Evolutionary conservation across 169 alveolate species (phyloP).

Genomic region (Eimeria maxima): DNA sequence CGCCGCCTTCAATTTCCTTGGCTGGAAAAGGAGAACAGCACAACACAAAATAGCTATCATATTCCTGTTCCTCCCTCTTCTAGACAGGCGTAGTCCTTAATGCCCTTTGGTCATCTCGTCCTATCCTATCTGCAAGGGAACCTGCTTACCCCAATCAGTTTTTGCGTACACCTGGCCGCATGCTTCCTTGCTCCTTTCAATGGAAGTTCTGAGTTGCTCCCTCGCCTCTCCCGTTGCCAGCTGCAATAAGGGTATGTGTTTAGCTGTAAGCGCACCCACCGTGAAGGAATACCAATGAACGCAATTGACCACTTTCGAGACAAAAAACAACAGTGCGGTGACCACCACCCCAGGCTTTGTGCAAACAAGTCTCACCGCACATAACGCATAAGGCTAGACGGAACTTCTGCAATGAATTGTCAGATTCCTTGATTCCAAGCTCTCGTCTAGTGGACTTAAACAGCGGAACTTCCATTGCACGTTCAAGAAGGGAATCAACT

Average conservation of each 20-base stretch:
- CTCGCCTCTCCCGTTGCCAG: conserved; percentile 55
- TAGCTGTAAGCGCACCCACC: conserved; percentile 12
- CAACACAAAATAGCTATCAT: neutral
- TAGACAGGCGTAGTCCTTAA: neutral
- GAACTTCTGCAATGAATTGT: conserved; percentile 23
- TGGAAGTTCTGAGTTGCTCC: conserved; percentile 2
- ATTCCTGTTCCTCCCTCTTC: too few relatives aligned
- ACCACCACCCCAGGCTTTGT: neutral
- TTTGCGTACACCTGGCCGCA: conserved; percentile 12
- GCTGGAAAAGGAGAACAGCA: neutral
- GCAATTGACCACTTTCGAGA: neutral
- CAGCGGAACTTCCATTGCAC: conserved; percentile 41
- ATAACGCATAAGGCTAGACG: conserved; percentile 41
- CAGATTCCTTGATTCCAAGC: conserved; percentile 7
- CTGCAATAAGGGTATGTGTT: conserved; percentile 59
- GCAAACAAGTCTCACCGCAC: conserved; percentile 39
- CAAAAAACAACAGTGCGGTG: neutral
- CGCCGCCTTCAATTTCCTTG: conserved; percentile 46
- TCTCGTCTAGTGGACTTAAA: neutral
- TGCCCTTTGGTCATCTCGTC: neutral
- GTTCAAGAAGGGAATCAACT: conserved; percentile 26
- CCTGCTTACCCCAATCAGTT: conserved; percentile 25
- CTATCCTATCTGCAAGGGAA: neutral
- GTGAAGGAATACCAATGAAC: neutral
- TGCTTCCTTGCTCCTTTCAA: conserved; percentile 62